Evolutionary conservation across 768 basidiomycete species (phyloP).

Genomic region (Mycena capillaripes): DNA sequence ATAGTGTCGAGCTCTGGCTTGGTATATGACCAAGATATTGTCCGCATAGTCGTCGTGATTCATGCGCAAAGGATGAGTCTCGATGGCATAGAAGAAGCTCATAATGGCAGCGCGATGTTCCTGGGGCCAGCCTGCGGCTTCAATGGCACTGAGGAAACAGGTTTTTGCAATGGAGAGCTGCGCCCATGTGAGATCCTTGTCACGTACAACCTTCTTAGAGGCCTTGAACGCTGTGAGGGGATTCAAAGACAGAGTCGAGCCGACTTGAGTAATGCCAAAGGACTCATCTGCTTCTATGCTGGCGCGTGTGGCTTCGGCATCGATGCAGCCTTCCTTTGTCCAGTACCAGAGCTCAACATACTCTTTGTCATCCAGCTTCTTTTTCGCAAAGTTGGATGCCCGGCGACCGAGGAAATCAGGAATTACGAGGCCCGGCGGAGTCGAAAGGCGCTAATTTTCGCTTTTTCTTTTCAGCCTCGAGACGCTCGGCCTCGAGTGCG

Average conservation of each 20-base stretch:
- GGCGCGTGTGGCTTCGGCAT: background rate
- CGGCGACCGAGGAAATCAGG: conserved; percentile 1
- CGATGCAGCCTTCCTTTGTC: conserved; percentile 4
- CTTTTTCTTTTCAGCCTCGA: background rate
- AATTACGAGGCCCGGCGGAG: background rate
- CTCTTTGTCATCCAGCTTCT: background rate
- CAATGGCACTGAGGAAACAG: background rate
- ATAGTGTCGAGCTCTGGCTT: background rate
- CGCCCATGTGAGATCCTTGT: conserved; percentile 36
- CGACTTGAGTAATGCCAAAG: conserved; percentile 23
- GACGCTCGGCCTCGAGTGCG: background rate
- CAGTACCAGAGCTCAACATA: conserved; percentile 17
- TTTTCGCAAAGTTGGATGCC: background rate
- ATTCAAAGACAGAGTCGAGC: conserved; percentile 23
- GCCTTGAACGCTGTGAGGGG: conserved; percentile 34
- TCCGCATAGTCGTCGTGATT: too few relatives aligned
- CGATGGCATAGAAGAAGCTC: conserved; percentile 29
- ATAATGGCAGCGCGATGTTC: conserved; percentile 18
- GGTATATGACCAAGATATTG: background rate
- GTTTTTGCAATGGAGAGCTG: conserved; percentile 39
- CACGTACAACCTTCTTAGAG: conserved; percentile 17
- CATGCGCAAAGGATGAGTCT: conserved; percentile 20
- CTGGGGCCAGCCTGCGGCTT: conserved; percentile 9
- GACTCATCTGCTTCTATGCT: conserved; percentile 15
- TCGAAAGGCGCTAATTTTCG: background rate